phyloP scores from a whole-genome alignment of 1,284 basidiomycete species.

The Puccinia brachypodii region DNA sequence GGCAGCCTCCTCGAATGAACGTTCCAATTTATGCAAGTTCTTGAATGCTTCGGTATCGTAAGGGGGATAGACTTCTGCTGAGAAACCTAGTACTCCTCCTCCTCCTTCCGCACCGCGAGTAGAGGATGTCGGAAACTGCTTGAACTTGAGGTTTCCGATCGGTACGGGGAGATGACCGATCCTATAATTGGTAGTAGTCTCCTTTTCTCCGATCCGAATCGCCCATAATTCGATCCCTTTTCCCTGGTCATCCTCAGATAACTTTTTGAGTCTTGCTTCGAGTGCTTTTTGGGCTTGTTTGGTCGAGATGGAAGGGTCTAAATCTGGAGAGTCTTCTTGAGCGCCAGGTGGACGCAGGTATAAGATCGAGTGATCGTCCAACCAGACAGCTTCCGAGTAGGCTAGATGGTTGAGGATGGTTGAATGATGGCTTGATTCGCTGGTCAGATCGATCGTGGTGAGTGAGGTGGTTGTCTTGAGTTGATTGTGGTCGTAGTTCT shows the following conservation, averaged over 20 bases:
- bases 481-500: constrained; percentile 11
- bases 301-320: constrained; percentile 17
- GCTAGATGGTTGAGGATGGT: constrained; percentile 5
- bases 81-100: constrained; percentile 22
- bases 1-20: constrained; percentile 11
- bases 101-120: no score
- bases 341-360: constrained; percentile 37
- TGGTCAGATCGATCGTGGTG: constrained; percentile 14
- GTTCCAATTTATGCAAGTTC: constrained; percentile 23
- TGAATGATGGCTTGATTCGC: neutral
- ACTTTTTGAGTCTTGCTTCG: neutral
- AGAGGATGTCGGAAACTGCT: neutral
- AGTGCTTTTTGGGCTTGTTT: constrained; percentile 9
- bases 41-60: constrained; percentile 27
- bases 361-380: constrained; percentile 26
- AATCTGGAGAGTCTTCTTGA: neutral
- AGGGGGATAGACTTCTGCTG: constrained; percentile 39
- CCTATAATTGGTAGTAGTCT: neutral
- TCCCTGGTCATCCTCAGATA: neutral
- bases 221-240: constrained; percentile 45
- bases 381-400: constrained; percentile 35
- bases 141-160: constrained; percentile 32
- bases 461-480: no score
- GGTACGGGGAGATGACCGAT: constrained; percentile 16
- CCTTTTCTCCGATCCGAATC: neutral